Base-by-base conservation (phyloP, 78 protist species). In the Neovahlkampfia damariscottae region DNA sequence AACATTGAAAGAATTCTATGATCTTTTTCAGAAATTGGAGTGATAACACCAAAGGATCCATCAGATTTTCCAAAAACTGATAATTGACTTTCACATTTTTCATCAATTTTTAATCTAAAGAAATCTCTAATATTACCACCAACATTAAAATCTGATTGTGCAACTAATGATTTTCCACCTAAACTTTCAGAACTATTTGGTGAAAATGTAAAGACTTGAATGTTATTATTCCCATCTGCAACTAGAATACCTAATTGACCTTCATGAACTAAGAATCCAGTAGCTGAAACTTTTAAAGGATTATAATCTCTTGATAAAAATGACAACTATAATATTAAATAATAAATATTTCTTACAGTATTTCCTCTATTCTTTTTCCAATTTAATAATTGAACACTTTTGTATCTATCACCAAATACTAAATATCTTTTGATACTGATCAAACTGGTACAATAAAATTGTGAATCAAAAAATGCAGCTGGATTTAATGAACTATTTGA, bases 351-450 rank as follows among this genome's bases (percentile, higher is more conserved):
- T n/a, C n/a, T n/a, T n/a, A n/a, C n/a, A n/a, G n/a, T n/a, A n/a
- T n/a, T n/a, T n/a, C n/a, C n/a, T 71, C 77, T 71, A 9, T 8
- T 41, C 77, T 73, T 30, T 27, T 10, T 8, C 77, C 77, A 73
- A 27, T 71, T 8, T 71, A 73, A 8, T 8, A 73, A 73, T 59
- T 73, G 77, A 9, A 73, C 9, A 8, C 77, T 9, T 10, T 73
- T 73, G 77, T 67, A 73, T 30, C 35, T 41, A 10, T 73, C 77
- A 30, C 77, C 77, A 8, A 67, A 9, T 10, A 73, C 19, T 8
- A 73, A 27, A 31, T 41, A 73, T 8, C 66, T 73, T 10, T 73
- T 73, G 77, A 9, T 41, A 9, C 77, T 73, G 73, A 8, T 73
- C 67, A 73, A 8, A 27, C 41, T 19, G 77, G 40, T 41, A 19